These are phyloP conservation scores for Iberis pinnata DNA, from an alignment of 345 rosid species.

Conservation along the genomic window DNA sequence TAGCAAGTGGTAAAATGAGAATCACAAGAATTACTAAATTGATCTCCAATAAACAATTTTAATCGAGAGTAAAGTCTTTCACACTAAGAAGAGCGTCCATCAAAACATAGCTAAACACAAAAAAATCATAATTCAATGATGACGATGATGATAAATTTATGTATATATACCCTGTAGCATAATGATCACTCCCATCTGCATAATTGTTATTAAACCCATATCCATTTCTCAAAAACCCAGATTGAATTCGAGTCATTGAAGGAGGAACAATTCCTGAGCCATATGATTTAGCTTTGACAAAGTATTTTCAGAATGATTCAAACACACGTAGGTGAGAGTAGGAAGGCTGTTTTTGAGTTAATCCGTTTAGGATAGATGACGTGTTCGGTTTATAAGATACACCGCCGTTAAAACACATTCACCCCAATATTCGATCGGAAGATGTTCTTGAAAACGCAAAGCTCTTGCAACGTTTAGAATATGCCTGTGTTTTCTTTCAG, in stretches of 20 bases:
- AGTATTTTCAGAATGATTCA: too few species aligned
- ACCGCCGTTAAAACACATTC: too few species aligned
- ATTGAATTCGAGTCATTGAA: constrained; percentile 40
- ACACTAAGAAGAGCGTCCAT: constrained; percentile 5
- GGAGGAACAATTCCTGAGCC: constrained; percentile 95
- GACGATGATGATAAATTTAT: background rate
- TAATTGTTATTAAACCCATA: constrained; percentile 55
- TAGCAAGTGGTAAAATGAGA: constrained; percentile 7
- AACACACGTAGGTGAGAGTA: too few species aligned
- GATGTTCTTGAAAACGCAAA: too few species aligned
- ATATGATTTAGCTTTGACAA: constrained; percentile 85
- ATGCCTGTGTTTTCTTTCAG: too few species aligned
- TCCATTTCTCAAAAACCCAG: constrained; percentile 43
- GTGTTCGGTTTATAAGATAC: too few species aligned
- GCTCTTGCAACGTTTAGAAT: too few species aligned
- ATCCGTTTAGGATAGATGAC: too few species aligned
- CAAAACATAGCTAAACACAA: background rate
- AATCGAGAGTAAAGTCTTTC: too few species aligned
- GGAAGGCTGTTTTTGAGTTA: too few species aligned
- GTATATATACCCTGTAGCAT: constrained; percentile 52
- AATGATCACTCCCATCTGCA: constrained; percentile 48
- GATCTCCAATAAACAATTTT: background rate
- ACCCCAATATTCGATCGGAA: too few species aligned
- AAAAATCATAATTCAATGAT: background rate
- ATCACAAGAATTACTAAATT: constrained; percentile 9